Evolutionary conservation across 208 protist species (phyloP).

Genomic region (Leptomonas pyrrhocoris): DNA sequence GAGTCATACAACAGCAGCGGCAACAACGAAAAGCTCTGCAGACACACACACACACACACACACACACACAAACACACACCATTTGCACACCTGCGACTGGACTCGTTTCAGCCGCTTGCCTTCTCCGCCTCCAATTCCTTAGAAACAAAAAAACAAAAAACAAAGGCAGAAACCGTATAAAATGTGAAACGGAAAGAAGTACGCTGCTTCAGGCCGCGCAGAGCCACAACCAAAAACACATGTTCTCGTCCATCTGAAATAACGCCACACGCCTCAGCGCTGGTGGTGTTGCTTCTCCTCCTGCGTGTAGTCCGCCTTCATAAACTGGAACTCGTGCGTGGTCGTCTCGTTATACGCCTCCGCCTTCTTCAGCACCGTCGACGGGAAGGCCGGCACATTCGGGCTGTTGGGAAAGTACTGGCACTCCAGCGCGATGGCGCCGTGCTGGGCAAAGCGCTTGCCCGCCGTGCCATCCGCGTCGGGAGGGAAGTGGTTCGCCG

Average conservation of each 20-base stretch:
- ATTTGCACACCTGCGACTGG: too few relatives aligned
- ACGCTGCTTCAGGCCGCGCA: too few relatives aligned
- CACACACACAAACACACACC: conserved; percentile 2
- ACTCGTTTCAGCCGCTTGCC: too few relatives aligned
- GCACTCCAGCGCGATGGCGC: conserved; percentile 67
- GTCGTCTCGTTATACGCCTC: conserved; percentile 75
- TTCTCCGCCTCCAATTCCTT: too few relatives aligned
- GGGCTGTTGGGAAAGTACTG: conserved; percentile 85
- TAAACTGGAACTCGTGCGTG: conserved; percentile 63
- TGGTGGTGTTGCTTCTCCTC: conserved; percentile 23
- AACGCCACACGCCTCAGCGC: not conserved
- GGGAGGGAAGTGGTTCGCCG: conserved; percentile 59
- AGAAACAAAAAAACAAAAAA: conserved; percentile 14
- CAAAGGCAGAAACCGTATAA: conserved; percentile 7
- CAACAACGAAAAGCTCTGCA: not conserved
- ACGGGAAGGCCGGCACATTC: conserved; percentile 65
- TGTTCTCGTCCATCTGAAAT: too few relatives aligned
- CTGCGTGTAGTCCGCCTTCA: conserved; percentile 30
- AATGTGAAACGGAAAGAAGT: not conserved
- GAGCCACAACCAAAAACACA: too few relatives aligned
- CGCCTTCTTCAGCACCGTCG: conserved; percentile 59
- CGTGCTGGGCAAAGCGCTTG: conserved; percentile 66
- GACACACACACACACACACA: conserved; percentile 3
- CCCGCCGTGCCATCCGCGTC: conserved; percentile 54
- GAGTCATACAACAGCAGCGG: too few relatives aligned